A percentile compares a stretch with the other conserved stretches of the same genome.
Evolutionary conservation across 2,329 filamentous ascomycete species (phyloP).

Genomic region (Neofusicoccum kwambonambiense): DNA sequence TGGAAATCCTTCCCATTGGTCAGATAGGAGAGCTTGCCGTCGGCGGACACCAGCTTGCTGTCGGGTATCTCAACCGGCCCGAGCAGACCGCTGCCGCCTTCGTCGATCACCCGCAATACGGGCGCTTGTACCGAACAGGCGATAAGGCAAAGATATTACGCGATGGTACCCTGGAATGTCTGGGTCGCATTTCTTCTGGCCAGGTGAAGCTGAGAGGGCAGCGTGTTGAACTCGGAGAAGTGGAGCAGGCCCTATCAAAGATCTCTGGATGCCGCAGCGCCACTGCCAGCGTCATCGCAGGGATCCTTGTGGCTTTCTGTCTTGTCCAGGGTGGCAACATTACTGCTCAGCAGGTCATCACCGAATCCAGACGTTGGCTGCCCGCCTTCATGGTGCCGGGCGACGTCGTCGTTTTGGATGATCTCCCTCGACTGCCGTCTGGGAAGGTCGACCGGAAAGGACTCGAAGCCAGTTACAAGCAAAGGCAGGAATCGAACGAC

Average conservation of each 20-base stretch:
- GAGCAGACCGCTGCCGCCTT: constrained; percentile 74
- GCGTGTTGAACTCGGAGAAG: constrained; percentile 71
- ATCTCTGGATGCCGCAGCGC: constrained; percentile 56
- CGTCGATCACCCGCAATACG: constrained; percentile 62
- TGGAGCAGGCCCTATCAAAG: constrained; percentile 37
- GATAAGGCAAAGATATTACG: constrained; percentile 71
- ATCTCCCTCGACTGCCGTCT: constrained; percentile 74
- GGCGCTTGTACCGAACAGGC: constrained; percentile 77
- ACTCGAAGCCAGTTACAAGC: constrained; percentile 58
- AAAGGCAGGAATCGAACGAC: constrained; percentile 20
- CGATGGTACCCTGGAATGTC: constrained; percentile 74
- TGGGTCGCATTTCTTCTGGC: constrained; percentile 74
- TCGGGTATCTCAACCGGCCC: constrained; percentile 76
- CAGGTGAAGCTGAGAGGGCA: constrained; percentile 88
- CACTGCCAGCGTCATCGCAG: constrained; percentile 65
- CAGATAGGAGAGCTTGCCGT: constrained; percentile 77
- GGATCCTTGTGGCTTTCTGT: constrained; percentile 73
- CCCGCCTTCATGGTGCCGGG: constrained; percentile 80
- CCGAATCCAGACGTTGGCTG: constrained; percentile 70
- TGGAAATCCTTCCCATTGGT: constrained; percentile 61
- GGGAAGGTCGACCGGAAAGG: constrained; percentile 76
- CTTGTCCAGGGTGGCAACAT: constrained; percentile 49
- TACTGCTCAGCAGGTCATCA: constrained; percentile 48
- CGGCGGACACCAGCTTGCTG: constrained; percentile 75
- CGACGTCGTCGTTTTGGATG: constrained; percentile 63